phyloP scores from a whole-genome alignment of 2,329 filamentous ascomycete genomes.

The Botryotinia globosa region DNA sequence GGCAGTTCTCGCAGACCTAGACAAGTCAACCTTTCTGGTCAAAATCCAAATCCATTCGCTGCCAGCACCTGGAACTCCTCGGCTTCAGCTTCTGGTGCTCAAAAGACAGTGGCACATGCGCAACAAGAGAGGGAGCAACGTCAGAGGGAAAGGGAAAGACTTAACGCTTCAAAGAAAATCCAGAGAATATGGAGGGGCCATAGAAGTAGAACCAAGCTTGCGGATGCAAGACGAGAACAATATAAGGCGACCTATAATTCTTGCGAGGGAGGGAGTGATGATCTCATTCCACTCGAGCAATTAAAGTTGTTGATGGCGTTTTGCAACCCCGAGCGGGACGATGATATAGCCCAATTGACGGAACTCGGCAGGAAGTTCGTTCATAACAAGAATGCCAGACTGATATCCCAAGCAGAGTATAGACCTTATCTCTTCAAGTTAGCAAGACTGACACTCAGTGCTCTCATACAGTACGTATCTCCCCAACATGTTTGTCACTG shows the following conservation, averaged over 20 bases:
- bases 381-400: constrained; percentile 39
- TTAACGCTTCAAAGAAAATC: constrained; percentile 70
- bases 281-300: constrained; percentile 40
- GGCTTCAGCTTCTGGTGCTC: constrained; percentile 59
- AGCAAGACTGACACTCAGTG: constrained; percentile 30
- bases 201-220: constrained; percentile 56
- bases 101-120: constrained; percentile 77
- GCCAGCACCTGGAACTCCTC: constrained; percentile 52
- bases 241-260: constrained; percentile 55
- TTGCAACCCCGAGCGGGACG: constrained; percentile 45
- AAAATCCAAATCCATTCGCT: constrained; percentile 76
- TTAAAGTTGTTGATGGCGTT: constrained; percentile 50
- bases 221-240: constrained; percentile 53
- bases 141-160: constrained; percentile 74
- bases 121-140: constrained; percentile 81
- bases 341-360: constrained; percentile 51
- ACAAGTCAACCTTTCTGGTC: constrained; percentile 91
- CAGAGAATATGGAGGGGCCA: constrained; percentile 84
- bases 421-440: constrained; percentile 30
- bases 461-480: constrained; percentile 32
- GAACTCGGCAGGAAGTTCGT: constrained; percentile 40
- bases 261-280: neutral
- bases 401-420: constrained; percentile 34
- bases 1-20: constrained; percentile 80
- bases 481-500: neutral